These are phyloP conservation scores for Talaromyces stipitatus DNA, from an alignment of 495 filamentous ascomycete genomes.

Conservation along the genomic window DNA sequence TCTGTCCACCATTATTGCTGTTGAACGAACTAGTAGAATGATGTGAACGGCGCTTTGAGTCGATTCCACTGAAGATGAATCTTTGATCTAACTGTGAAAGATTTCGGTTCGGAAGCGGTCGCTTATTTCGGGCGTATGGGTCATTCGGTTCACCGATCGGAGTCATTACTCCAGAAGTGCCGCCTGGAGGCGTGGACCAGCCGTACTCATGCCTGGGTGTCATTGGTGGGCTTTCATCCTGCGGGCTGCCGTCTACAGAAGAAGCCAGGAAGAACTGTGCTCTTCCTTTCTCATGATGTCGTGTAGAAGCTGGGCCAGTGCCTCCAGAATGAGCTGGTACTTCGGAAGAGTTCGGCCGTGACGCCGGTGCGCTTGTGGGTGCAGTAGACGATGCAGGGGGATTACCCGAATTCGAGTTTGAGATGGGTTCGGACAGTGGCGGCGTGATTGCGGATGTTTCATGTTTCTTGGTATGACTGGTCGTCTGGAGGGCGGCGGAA, in stretches of 20 bases:
- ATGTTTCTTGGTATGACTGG: constrained; percentile 16
- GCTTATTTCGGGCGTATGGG: constrained; percentile 77
- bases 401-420: constrained; percentile 2
- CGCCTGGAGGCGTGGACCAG: constrained; percentile 47
- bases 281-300: constrained; percentile 46
- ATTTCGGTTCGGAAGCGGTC: constrained; percentile 63
- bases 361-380: constrained; percentile 29
- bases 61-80: constrained; percentile 69
- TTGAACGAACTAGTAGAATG: constrained; percentile 18
- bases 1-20: constrained; percentile 25
- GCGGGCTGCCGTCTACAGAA: constrained; percentile 38
- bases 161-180: constrained; percentile 61
- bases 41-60: constrained; percentile 39
- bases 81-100: constrained; percentile 67
- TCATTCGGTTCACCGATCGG: constrained; percentile 79
- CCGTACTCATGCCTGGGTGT: constrained; percentile 52
- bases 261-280: constrained; percentile 70
- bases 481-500: constrained; percentile 12
- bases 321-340: constrained; percentile 34
- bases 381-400: constrained; percentile 25
- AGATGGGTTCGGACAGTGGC: constrained; percentile 47
- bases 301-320: constrained; percentile 21
- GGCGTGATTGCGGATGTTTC: constrained; percentile 58
- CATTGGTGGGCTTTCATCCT: constrained; percentile 44
- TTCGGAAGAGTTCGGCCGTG: constrained; percentile 42